phyloP scores from a whole-genome alignment of 768 basidiomycete genomes.

The Austroboletus eburneus region DNA sequence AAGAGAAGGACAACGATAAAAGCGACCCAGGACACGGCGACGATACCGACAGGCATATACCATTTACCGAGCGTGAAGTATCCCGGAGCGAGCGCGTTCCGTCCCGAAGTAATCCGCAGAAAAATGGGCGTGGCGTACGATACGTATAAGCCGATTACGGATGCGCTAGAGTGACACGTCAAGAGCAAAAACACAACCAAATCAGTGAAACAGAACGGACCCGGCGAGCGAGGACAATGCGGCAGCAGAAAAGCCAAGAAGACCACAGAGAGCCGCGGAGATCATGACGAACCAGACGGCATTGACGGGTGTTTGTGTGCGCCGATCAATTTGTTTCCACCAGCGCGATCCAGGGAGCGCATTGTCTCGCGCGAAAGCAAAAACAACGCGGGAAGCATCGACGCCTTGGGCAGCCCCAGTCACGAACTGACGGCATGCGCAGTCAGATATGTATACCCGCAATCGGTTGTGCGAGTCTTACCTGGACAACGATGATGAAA shows the following conservation, averaged over 20 bases:
- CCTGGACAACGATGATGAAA: slow-evolving; percentile 62
- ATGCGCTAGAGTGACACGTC: slow-evolving; percentile 39
- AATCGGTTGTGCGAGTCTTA: slow-evolving; percentile 11
- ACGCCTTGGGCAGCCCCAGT: slow-evolving; percentile 73
- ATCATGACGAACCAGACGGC: slow-evolving; percentile 73
- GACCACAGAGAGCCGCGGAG: slow-evolving; percentile 51
- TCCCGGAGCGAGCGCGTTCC: slow-evolving; percentile 53
- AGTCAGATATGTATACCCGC: background rate
- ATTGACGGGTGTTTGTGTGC: slow-evolving; percentile 67
- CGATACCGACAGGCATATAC: slow-evolving; percentile 53
- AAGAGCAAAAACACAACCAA: background rate
- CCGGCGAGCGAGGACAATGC: slow-evolving; percentile 66
- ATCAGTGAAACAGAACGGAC: slow-evolving; percentile 31
- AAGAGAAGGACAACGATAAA: slow-evolving; percentile 59
- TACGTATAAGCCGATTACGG: slow-evolving; percentile 68
- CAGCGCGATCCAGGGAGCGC: slow-evolving; percentile 68
- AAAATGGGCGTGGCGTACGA: slow-evolving; percentile 66
- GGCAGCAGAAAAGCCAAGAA: slow-evolving; percentile 61
- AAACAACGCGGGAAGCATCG: slow-evolving; percentile 71
- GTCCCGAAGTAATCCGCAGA: slow-evolving; percentile 65
- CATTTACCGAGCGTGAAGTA: slow-evolving; percentile 59
- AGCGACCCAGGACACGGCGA: slow-evolving; percentile 63
- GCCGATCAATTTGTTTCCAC: slow-evolving; percentile 59
- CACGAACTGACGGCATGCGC: slow-evolving; percentile 43
- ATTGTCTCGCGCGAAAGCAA: slow-evolving; percentile 71